These are phyloP conservation scores for Aspergillus ellipticus DNA, from an alignment of 495 filamentous ascomycete genomes.

Conservation along the genomic window DNA sequence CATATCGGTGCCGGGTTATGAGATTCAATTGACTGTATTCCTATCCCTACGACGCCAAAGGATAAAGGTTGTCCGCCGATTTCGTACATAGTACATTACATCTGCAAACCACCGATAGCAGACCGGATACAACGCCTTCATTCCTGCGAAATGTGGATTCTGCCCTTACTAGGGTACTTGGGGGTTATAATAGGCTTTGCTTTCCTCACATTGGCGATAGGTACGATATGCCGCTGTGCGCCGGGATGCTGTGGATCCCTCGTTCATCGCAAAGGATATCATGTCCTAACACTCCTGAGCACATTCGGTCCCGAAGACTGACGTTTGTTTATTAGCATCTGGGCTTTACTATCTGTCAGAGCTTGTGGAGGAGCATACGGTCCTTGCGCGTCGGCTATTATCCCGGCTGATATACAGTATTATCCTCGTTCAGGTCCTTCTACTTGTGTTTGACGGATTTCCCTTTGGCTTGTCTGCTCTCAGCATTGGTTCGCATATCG, in stretches of 20 bases:
- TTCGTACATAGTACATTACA: neutral
- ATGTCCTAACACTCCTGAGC: neutral
- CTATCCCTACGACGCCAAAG: no score
- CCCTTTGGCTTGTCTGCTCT: slow-evolving; percentile 69
- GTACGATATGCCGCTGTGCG: slow-evolving; percentile 43
- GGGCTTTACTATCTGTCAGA: slow-evolving; percentile 98
- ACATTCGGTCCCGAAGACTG: no score
- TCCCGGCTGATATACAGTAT: slow-evolving; percentile 81
- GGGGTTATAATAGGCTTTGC: slow-evolving; percentile 84
- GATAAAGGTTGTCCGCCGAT: no score
- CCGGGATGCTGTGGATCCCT: neutral
- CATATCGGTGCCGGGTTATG: neutral
- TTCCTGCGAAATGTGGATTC: slow-evolving; percentile 71
- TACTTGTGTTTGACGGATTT: slow-evolving; percentile 79
- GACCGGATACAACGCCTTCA: neutral
- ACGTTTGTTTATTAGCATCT: slow-evolving; percentile 58
- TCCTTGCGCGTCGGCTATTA: slow-evolving; percentile 80
- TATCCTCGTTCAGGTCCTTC: slow-evolving; percentile 68
- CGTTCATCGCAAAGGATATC: neutral
- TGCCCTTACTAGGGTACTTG: slow-evolving; percentile 83
- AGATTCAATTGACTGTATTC: no score
- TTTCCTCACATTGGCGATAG: slow-evolving; percentile 91
- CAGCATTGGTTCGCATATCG: slow-evolving; percentile 74
- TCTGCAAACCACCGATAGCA: neutral
- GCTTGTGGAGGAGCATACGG: slow-evolving; percentile 95